Percentiles rank a stretch among this genome's conserved stretches.
These are phyloP conservation scores for Chenopodium formosanum DNA, from an alignment of 148 eudicot genomes.

Conservation along the genomic window DNA sequence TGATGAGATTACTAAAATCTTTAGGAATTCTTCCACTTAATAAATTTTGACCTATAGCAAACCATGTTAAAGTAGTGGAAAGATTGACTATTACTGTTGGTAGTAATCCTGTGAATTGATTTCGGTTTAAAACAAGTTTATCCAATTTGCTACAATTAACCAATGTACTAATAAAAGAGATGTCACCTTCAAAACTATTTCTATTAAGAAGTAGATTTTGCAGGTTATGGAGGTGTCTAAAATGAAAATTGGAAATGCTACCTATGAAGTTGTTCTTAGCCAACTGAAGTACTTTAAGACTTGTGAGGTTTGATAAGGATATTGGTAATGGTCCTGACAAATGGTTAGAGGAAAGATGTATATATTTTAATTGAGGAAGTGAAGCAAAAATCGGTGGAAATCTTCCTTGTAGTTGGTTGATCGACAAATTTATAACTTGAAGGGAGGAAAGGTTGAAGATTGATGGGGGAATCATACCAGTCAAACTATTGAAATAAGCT, in stretches of 20 bases:
- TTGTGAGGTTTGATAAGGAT: neutral
- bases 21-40: neutral
- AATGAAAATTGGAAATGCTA: neutral
- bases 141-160: neutral
- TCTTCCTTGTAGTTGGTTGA: slow-evolving; percentile 27
- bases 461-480: slow-evolving; percentile 29
- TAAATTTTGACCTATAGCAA: neutral
- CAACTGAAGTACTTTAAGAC: too few relatives aligned
- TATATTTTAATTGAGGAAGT: neutral
- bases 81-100: neutral
- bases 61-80: neutral
- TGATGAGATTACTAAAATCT: neutral
- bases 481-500: slow-evolving; percentile 5
- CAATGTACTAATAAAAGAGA: neutral
- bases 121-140: fast-evolving
- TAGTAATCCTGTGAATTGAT: neutral
- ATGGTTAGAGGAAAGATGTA: neutral
- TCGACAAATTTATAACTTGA: neutral
- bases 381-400: neutral
- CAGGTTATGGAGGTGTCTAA: neutral
- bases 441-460: slow-evolving; percentile 16
- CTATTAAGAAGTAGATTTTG: too few relatives aligned
- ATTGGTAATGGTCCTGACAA: neutral
- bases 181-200: neutral
- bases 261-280: neutral